Conservation (phyloP, 305 asterid genomes). For the Fraxinus platypoda region DNA sequence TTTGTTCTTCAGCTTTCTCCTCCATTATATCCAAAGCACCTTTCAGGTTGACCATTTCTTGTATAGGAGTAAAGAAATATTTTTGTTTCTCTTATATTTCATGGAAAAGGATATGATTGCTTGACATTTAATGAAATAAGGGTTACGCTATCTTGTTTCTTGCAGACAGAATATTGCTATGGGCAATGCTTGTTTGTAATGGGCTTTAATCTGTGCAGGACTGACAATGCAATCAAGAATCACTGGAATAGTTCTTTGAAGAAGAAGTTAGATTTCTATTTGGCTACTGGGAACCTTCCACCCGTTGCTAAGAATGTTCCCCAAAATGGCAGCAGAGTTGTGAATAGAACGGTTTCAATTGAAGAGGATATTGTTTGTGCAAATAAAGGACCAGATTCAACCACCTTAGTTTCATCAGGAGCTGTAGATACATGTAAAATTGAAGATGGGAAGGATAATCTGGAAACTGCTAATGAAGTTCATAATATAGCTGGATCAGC, state of each 20-base stretch:
- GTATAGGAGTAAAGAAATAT: neutral
- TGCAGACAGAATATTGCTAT: neutral
- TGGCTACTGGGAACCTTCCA: conserved; percentile 86
- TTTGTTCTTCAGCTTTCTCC: conserved; percentile 1
- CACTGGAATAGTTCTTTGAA: conserved; percentile 98
- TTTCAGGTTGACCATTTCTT: conserved; percentile 6
- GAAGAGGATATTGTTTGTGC: conserved; percentile 29
- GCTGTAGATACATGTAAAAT: conserved; percentile 35
- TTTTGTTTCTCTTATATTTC: neutral
- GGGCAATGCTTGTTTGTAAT: conserved; percentile 16
- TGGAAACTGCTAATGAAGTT: conserved; percentile 27
- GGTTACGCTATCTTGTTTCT: conserved; percentile 6
- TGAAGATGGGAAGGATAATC: conserved; percentile 42
- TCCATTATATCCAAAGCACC: neutral
- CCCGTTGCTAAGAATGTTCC: conserved; percentile 51
- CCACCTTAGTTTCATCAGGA: conserved; percentile 43
- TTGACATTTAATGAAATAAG: neutral
- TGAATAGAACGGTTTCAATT: conserved; percentile 29
- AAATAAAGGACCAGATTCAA: conserved; percentile 36
- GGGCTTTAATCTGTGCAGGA: conserved; percentile 49
- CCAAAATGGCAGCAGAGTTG: conserved; percentile 44
- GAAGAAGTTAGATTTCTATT: conserved; percentile 83
- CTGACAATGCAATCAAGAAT: conserved; percentile 97
- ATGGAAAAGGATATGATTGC: neutral
- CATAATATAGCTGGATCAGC: conserved; percentile 32